phyloP scores from a whole-genome alignment of 2,329 filamentous ascomycete species.

The Dendryphion nanum region DNA sequence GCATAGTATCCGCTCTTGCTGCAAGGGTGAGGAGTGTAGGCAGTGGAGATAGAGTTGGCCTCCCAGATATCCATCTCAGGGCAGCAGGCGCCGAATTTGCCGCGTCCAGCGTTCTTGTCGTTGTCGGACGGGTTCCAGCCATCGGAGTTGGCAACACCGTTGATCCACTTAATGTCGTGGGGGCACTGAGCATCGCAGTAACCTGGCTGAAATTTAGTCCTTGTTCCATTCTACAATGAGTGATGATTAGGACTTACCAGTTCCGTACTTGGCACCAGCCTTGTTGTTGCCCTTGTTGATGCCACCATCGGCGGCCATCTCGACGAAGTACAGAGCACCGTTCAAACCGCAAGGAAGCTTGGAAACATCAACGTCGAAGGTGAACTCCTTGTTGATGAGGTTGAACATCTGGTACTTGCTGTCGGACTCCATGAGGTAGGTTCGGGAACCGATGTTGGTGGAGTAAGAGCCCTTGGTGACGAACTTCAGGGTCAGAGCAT shows the following conservation, averaged over 20 bases:
- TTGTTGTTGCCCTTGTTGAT: conserved; percentile 51
- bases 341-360: conserved; percentile 68
- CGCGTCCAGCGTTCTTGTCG: conserved; percentile 56
- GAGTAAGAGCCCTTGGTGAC: conserved; percentile 52
- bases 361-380: conserved; percentile 52
- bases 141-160: conserved; percentile 56
- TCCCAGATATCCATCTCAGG: conserved; percentile 71
- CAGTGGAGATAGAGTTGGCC: conserved; percentile 64
- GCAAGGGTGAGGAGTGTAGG: conserved; percentile 67
- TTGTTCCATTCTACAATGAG: not conserved
- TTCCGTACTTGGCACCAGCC: conserved; percentile 58
- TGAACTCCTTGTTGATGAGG: conserved; percentile 42
- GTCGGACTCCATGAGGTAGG: conserved; percentile 43
- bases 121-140: conserved; percentile 52
- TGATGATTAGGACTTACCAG: conserved; percentile 48
- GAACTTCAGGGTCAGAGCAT: conserved; percentile 56
- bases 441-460: conserved; percentile 43
- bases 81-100: conserved; percentile 62
- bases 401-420: conserved; percentile 45
- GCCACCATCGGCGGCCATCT: conserved; percentile 64
- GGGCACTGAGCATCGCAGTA: conserved; percentile 43
- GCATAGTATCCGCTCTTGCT: conserved; percentile 48
- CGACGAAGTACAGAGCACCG: conserved; percentile 53
- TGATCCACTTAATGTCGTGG: conserved; percentile 53
- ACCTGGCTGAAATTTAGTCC: conserved; percentile 15